A percentile compares a stretch with the other conserved stretches of the same genome.
phyloP scores from a whole-genome alignment of 1,284 basidiomycete species.

The Cryptococcus neoformans region DNA sequence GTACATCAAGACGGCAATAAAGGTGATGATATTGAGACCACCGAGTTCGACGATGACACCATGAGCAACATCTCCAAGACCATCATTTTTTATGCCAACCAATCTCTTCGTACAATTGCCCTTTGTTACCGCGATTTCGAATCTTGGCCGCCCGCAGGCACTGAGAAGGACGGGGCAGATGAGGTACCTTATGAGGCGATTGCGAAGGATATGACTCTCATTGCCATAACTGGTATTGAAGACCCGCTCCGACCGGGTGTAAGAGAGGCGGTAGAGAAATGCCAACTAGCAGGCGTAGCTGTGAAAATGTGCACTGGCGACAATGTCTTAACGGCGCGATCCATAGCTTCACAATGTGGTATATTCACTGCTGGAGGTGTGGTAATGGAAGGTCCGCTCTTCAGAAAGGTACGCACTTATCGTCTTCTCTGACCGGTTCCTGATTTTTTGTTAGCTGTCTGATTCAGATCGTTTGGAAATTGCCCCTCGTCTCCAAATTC shows the following conservation, averaged over 20 bases:
- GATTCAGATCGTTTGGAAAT: constrained; percentile 54
- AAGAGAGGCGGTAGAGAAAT: constrained; percentile 78
- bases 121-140: constrained; percentile 88
- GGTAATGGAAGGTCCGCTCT: constrained; percentile 91
- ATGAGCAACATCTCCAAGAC: constrained; percentile 79
- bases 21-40: constrained; percentile 56
- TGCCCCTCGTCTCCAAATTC: constrained; percentile 57
- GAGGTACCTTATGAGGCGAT: constrained; percentile 69
- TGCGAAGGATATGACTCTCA: constrained; percentile 71
- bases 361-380: constrained; percentile 89
- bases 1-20: constrained; percentile 47
- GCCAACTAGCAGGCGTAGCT: constrained; percentile 83
- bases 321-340: constrained; percentile 79
- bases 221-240: constrained; percentile 90
- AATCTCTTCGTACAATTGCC: constrained; percentile 88
- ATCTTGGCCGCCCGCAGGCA: constrained; percentile 71
- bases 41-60: constrained; percentile 61
- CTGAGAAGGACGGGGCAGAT: constrained; percentile 52
- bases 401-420: constrained; percentile 48
- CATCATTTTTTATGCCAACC: constrained; percentile 96
- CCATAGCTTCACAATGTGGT: constrained; percentile 92
- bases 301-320: constrained; percentile 99
- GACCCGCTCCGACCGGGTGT: constrained; percentile 93
- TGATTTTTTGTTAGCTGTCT: constrained; percentile 37
- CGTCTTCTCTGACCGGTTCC: not conserved